Evolutionary conservation across 2,329 filamentous ascomycete genomes (phyloP), one percentile per base, ranked within the genome.

Genomic region (Cladosporium cucumerinum): DNA sequence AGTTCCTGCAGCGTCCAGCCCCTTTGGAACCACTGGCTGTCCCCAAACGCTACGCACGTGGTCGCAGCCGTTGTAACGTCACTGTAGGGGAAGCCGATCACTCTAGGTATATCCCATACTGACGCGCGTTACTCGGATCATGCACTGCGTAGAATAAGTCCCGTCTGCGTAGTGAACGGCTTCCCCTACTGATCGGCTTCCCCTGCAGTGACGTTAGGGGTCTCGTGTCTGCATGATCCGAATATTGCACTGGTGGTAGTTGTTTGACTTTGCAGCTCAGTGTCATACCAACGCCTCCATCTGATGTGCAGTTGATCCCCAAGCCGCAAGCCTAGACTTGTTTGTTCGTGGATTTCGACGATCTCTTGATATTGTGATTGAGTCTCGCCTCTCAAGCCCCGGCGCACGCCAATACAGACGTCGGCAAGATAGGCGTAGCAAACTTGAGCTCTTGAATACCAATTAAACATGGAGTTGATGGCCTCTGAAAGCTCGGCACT

Each of bases 1-100:
- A 67, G 66, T 39, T 67, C 66, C 57, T 67, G 66, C 16, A 67
- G 61, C 2, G 66, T 67, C 66, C 66, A 67, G 21, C 66, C 66
- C 8, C 66, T 32, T 3, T 5, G 57, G 21, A 67, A 66, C 66
- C 66, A 67, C 46, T 51, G 28, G 39, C 57, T 65, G 21, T 18
- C 10, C n/a, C 34, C 12, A 39, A 39, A 39, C 1, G 34, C 34
- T 14, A 39, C 34, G 16, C 28, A 30, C 28, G 28, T 8, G 28
- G 28, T 25, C 10, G 30, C 32, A 34, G 2, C 32, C 32, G 11
- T 34, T 16, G 32, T 34, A 14, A 14, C n/a, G n/a, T n/a, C n/a
- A n/a, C n/a, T n/a, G n/a, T n/a, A n/a, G n/a, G n/a, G n/a, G n/a
- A n/a, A n/a, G n/a, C n/a, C n/a, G n/a, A n/a, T n/a, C n/a, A n/a